Conservation (phyloP, 495 filamentous ascomycete genomes). For the Aspergillus bertholletiae region DNA sequence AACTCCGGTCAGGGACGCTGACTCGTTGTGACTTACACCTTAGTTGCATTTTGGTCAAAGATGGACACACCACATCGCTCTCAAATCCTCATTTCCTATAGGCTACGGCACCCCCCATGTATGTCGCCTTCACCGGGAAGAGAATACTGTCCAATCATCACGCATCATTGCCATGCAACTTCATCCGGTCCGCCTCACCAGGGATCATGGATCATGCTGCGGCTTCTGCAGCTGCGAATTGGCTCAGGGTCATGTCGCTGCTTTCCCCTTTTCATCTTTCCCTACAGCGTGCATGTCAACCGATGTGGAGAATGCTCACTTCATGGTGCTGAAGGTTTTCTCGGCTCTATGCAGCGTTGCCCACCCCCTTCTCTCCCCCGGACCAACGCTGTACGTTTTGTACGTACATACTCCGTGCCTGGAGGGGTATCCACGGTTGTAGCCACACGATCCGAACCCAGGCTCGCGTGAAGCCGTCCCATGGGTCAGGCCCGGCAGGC, state of each 20-base stretch:
- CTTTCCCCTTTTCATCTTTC: conserved; percentile 1
- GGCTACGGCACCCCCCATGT: not conserved
- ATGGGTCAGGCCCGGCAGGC: conserved; percentile 17
- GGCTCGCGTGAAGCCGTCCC: conserved; percentile 15
- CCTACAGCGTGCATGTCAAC: not conserved
- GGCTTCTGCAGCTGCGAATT: conserved; percentile 16
- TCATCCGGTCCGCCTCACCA: conserved; percentile 16
- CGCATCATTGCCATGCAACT: conserved; percentile 3
- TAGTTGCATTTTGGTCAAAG: not conserved
- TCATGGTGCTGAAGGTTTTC: not conserved
- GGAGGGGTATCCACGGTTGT: conserved; percentile 5
- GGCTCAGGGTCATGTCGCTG: conserved; percentile 8
- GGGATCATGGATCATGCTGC: conserved; percentile 13
- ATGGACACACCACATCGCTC: conserved; percentile 5
- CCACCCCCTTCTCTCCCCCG: conserved; percentile 3
- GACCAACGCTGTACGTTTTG: conserved; percentile 1
- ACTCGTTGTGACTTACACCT: conserved; percentile 7
- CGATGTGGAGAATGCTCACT: conserved; percentile 3
- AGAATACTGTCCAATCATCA: conserved; percentile 11
- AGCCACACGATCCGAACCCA: conserved; percentile 20
- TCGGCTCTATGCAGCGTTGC: conserved; percentile 9
- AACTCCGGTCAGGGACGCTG: not conserved
- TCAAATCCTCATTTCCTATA: conserved; percentile 3
- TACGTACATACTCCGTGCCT: conserved; percentile 2
- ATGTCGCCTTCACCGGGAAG: conserved; percentile 13